Base-by-base conservation (phyloP, 805 yeast genomes). In the Ogataea methanolica region DNA sequence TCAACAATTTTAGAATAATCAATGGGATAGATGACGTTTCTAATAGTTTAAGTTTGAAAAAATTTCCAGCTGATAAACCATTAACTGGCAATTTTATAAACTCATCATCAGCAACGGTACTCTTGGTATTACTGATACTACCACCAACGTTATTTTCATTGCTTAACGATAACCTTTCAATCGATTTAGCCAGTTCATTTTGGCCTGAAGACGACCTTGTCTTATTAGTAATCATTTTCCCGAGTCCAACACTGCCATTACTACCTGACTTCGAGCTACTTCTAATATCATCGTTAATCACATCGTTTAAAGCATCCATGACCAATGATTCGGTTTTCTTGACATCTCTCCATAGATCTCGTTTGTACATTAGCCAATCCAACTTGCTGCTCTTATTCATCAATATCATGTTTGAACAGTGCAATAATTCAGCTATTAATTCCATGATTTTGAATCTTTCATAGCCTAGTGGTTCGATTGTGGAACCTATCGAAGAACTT, bases 401-500 rank as follows among this genome's bases (percentile, higher is more conserved):
- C 21, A 91, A 73, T 2, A 83, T 83, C 98, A 94, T 94, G 68
- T 94, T 94, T 21, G 97, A 89, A 61, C 99, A 94, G 67, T 94
- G 99, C 47, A 94, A 69, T 26, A 94, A 73, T 62, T 94, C 99
- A 0, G 99, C 99, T 35, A 94, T 79, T 48, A 94, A 69, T 68
- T 94, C 99, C 57, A 96, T 83, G 9, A 92, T 77, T 60, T 90
- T 88, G 68, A 94, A 91, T 50, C 91, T 75, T 57, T 92, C 95
- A 61, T 90, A 88, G 0, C 99, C 99, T 34, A 94, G 69, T 0
- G 94, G 90, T 55, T 82, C 84, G 55, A 77, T 75, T 2, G 49
- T 29, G 21, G 68, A 62, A 15, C 89, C 88, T 43, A 83, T 71
- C 23, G 89, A 26, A 8, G 31, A 82, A 47, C 85, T 85, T 34